phyloP scores from a whole-genome alignment of 257 asterid genomes.

The Nicotiana noctiflora region DNA sequence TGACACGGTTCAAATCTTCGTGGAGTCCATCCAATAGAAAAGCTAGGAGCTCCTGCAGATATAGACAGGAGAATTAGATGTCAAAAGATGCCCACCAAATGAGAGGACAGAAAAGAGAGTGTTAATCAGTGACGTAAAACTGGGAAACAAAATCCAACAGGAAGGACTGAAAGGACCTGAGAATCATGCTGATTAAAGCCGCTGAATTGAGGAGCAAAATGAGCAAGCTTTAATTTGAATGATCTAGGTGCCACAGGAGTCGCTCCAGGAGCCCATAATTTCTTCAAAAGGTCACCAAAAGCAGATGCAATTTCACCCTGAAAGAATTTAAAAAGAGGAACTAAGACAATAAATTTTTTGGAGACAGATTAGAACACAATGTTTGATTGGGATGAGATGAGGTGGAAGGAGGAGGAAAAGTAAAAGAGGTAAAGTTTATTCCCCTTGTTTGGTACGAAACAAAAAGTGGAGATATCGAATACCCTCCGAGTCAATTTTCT shows the following conservation, averaged over 20 bases:
- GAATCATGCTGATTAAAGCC: conserved; percentile 98
- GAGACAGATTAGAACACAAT: background rate
- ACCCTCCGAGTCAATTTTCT: background rate
- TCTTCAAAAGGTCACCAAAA: conserved; percentile 87
- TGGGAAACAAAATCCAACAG: background rate
- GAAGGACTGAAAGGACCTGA: conserved; percentile 45
- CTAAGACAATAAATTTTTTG: background rate
- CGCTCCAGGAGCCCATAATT: conserved; percentile 95
- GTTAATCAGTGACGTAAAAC: background rate
- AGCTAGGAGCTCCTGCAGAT: conserved; percentile 80
- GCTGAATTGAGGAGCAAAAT: conserved; percentile 94
- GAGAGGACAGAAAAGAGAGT: background rate
- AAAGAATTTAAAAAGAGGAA: conserved; percentile 5
- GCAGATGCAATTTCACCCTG: conserved; percentile 97
- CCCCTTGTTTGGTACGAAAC: background rate
- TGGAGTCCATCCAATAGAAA: conserved; percentile 96
- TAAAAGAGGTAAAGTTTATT: background rate
- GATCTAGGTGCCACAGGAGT: conserved; percentile 81
- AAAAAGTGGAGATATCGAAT: background rate
- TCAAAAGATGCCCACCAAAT: background rate
- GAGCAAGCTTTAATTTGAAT: conserved; percentile 85
- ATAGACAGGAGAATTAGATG: background rate
- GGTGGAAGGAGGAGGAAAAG: conserved; percentile 1
- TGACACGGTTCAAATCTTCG: conserved; percentile 97
- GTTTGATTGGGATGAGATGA: background rate